Evolutionary conservation across 805 yeast species (phyloP), one percentile per base, ranked within the genome.

Genomic region (Saccharomycopsis fodiens): DNA sequence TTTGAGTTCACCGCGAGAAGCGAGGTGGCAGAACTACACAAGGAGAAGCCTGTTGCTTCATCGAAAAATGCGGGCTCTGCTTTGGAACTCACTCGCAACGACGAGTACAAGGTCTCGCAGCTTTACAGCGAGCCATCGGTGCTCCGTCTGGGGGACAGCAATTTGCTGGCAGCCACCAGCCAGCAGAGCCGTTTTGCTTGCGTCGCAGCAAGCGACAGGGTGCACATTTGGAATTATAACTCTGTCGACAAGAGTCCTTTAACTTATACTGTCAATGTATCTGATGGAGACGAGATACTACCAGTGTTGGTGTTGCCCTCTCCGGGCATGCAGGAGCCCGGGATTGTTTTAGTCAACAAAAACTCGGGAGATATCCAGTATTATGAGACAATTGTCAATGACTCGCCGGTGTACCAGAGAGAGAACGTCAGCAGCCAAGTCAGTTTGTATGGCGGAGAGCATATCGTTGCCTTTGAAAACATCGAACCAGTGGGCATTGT

Each of bases 401-500:
- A 87, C 0, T 79, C 87, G 0, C 76, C 85, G 1, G 68, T 76
- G 52, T 63, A 74, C 62, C 62, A 63, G 40, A 60, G 61, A 36
- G 68, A 65, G 8, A 55, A 59, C 4, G 62, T 57, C 12, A 46
- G 57, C 34, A 64, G 65, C 41, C 54, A 61, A 2, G 55, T 80
- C 19, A 70, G 67, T 35, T 63, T 80, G 4, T 55, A 65, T 1
- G 60, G 69, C 16, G 67, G 70, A 13, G 97, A 89, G 58, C 57
- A 59, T 25, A 66, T 87, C 15, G 73, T 78, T 1, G 55, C 69
- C 32, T 72, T 82, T 1, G 75, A 77, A 45, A 74, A 74, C 49
- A 69, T 82, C 8, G 86, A 79, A 52, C 89, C 93, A 0, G 77
- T 83, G 1, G 96, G 96, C 2, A 67, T 86, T 3, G 68, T 82